Percentiles rank a stretch among this genome's conserved stretches.
phyloP scores from a whole-genome alignment of 805 yeast species.

The Yarrowia phangngaensis region DNA sequence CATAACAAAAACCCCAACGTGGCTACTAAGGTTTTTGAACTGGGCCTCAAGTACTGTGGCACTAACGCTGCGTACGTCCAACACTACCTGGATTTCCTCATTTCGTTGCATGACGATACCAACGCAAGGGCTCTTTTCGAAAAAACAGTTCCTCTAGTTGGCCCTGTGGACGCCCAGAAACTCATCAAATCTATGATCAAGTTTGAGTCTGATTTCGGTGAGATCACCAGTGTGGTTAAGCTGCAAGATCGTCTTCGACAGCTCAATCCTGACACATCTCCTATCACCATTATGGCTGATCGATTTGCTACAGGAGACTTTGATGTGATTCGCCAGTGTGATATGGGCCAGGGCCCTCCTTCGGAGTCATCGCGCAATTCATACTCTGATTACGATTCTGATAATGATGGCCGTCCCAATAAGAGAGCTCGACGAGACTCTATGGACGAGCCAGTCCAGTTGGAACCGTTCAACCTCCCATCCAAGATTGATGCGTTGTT shows the following conservation, averaged over 20 bases:
- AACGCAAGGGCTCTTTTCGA: slow-evolving; percentile 81
- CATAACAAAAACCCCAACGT: slow-evolving; percentile 56
- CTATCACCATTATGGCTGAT: slow-evolving; percentile 41
- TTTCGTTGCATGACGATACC: slow-evolving; percentile 63
- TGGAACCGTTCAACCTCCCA: slow-evolving; percentile 35
- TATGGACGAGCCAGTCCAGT: slow-evolving; percentile 5
- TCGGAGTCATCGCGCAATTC: too few species aligned
- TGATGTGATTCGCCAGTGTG: slow-evolving; percentile 31
- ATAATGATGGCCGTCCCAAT: slow-evolving; percentile 18
- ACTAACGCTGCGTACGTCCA: slow-evolving; percentile 59
- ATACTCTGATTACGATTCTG: slow-evolving; percentile 16
- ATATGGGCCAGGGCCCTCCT: slow-evolving; percentile 29
- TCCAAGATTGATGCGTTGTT: slow-evolving; percentile 39
- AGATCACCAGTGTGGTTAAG: slow-evolving; percentile 58
- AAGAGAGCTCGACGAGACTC: slow-evolving; percentile 31
- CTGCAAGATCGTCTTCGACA: slow-evolving; percentile 65
- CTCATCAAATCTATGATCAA: slow-evolving; percentile 58
- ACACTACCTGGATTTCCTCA: slow-evolving; percentile 68
- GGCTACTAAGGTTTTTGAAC: slow-evolving; percentile 71
- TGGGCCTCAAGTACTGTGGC: slow-evolving; percentile 62
- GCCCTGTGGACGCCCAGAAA: slow-evolving; percentile 41
- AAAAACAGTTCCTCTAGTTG: slow-evolving; percentile 58
- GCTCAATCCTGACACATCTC: slow-evolving; percentile 57
- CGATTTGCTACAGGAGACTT: slow-evolving; percentile 36
- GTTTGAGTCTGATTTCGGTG: slow-evolving; percentile 69